Conservation (phyloP, 1,284 basidiomycete species). For the Papiliotrema laurentii region DNA sequence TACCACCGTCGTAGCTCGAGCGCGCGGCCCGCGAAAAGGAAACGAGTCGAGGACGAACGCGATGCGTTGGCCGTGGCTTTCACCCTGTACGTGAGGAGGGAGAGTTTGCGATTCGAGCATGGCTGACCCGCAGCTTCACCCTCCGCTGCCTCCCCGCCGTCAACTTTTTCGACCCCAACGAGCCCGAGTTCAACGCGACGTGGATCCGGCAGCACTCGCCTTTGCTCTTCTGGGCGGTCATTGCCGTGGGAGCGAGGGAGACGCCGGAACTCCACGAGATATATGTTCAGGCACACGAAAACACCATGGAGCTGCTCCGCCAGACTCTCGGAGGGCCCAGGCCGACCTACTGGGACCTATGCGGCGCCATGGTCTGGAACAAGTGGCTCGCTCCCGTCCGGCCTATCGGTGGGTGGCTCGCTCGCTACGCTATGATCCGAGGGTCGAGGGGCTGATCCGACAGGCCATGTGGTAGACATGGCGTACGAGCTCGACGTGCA, state of each 20-base stretch:
- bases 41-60: slow-evolving; percentile 1
- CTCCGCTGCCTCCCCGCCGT: slow-evolving; percentile 4
- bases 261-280: slow-evolving; percentile 3
- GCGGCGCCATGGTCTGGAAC: slow-evolving; percentile 4
- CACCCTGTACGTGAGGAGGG: neutral
- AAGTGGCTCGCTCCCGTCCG: slow-evolving; percentile 5
- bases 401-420: slow-evolving; percentile 2
- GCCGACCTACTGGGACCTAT: slow-evolving; percentile 5
- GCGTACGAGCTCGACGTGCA: slow-evolving; percentile 8
- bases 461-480: slow-evolving; percentile 8
- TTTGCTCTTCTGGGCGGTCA: slow-evolving; percentile 6
- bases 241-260: slow-evolving; percentile 6
- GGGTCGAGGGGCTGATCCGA: neutral
- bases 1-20: neutral
- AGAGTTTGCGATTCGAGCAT: neutral
- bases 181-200: neutral
- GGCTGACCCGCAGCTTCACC: slow-evolving; percentile 4
- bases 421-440: neutral
- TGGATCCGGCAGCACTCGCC: neutral
- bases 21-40: neutral
- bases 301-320: slow-evolving; percentile 3
- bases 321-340: slow-evolving; percentile 2
- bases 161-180: slow-evolving; percentile 3
- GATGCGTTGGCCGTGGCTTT: slow-evolving; percentile 1
- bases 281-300: neutral